Percentiles rank a stretch among this genome's conserved stretches.
Evolutionary conservation across 257 asterid species (phyloP).

Genomic region (Solanum ossicruentum): DNA sequence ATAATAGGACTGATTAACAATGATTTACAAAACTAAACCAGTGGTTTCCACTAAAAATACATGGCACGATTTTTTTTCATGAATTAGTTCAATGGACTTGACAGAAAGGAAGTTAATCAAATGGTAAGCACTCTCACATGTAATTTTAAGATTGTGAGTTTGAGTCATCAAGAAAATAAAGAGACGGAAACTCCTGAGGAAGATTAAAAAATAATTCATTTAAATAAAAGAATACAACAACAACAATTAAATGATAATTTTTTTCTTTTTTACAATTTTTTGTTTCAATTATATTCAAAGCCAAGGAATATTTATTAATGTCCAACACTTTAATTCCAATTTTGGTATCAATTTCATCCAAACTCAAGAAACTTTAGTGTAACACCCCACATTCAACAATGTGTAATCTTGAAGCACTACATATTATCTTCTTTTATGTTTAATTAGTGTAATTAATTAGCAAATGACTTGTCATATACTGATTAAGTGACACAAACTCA

Average conservation of each 20-base stretch:
- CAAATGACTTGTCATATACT: constrained; percentile 13
- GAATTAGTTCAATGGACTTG: neutral
- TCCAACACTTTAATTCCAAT: too few relatives aligned
- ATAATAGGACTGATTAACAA: neutral
- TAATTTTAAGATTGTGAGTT: too few relatives aligned
- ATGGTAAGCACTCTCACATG: too few relatives aligned
- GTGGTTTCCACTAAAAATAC: neutral
- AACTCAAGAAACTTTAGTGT: neutral
- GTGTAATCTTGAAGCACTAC: neutral
- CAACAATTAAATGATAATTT: too few relatives aligned
- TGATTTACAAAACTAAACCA: neutral
- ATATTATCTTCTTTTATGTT: neutral
- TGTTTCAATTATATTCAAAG: too few relatives aligned
- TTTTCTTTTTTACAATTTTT: too few relatives aligned
- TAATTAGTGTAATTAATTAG: neutral
- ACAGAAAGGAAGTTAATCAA: too few relatives aligned
- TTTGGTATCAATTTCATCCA: neutral
- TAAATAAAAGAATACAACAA: too few relatives aligned
- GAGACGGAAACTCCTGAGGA: too few relatives aligned
- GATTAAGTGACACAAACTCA: neutral
- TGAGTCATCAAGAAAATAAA: too few relatives aligned
- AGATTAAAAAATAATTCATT: too few relatives aligned
- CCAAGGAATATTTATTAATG: too few relatives aligned
- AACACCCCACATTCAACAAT: neutral
- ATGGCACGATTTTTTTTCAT: neutral